A percentile compares a stretch with the other conserved stretches of the same genome.
These are phyloP conservation scores for Aspergillus hiratsukae DNA, from an alignment of 2,329 filamentous ascomycete genomes.

Conservation along the genomic window DNA sequence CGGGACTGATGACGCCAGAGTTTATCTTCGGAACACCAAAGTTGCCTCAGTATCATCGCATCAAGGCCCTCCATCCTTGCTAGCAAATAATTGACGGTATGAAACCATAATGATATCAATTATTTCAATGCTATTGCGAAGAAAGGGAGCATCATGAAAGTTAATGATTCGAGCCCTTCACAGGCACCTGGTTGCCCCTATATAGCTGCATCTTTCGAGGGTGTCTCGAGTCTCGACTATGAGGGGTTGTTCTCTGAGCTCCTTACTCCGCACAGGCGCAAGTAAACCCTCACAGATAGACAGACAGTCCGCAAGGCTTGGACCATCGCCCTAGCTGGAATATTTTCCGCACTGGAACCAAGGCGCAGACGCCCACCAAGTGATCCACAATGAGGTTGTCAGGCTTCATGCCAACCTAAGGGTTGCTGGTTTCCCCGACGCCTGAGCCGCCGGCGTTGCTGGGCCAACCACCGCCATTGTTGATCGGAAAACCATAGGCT, in stretches of 20 bases:
- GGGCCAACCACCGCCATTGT: constrained; percentile 38
- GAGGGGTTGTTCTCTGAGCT: not conserved
- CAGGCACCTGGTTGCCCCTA: constrained; percentile 5
- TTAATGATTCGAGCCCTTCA: constrained; percentile 20
- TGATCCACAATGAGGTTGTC: constrained; percentile 14
- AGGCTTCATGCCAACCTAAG: constrained; percentile 18
- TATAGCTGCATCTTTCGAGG: not conserved
- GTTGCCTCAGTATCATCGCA: constrained; percentile 1
- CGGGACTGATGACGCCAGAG: not conserved
- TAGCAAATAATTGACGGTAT: constrained; percentile 11
- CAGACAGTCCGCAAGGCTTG: not conserved
- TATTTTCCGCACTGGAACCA: constrained; percentile 7
- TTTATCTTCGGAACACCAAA: not conserved
- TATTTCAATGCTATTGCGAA: constrained; percentile 16
- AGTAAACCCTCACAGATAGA: not conserved
- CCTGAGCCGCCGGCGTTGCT: constrained; percentile 28
- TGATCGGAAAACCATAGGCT: constrained; percentile 34
- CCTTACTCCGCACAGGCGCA: not conserved
- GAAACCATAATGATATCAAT: constrained; percentile 10
- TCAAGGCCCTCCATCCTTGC: not conserved
- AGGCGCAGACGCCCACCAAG: constrained; percentile 8
- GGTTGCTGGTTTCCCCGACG: constrained; percentile 30
- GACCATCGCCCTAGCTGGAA: not conserved
- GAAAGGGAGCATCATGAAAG: constrained; percentile 14
- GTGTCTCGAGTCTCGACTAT: not conserved